A percentile compares a stretch with the other conserved stretches of the same genome.
These are phyloP conservation scores for Oldenlandia corymbosa DNA, from an alignment of 257 asterid species.

Conservation along the genomic window DNA sequence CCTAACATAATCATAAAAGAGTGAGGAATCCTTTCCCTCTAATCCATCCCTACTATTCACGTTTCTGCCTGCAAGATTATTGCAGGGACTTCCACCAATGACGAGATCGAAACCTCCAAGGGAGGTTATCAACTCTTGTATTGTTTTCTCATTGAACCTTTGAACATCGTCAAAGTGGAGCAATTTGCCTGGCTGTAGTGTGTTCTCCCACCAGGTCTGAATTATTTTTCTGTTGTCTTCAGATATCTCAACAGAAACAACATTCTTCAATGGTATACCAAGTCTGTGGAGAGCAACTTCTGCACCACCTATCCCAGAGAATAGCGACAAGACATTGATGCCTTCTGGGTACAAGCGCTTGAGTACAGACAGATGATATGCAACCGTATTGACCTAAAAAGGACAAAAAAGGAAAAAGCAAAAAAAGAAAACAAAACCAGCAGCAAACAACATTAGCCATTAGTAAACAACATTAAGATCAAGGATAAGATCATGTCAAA, in stretches of 20 bases:
- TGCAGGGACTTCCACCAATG: constrained; percentile 83
- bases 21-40: constrained; percentile 58
- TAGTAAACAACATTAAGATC: no score
- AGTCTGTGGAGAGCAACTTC: constrained; percentile 90
- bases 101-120: constrained; percentile 35
- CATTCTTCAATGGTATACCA: constrained; percentile 55
- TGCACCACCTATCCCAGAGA: constrained; percentile 95
- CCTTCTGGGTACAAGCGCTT: constrained; percentile 64
- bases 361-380: constrained; percentile 73
- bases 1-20: constrained; percentile 57
- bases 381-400: constrained; percentile 78
- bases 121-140: constrained; percentile 27
- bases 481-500: no score
- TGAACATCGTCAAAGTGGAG: constrained; percentile 56
- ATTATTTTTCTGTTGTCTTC: constrained; percentile 66
- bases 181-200: constrained; percentile 53
- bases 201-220: constrained; percentile 90
- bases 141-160: constrained; percentile 23
- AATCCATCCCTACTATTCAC: constrained; percentile 70
- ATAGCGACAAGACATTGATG: constrained; percentile 61
- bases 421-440: no score
- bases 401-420: neutral
- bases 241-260: constrained; percentile 65
- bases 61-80: constrained; percentile 70
- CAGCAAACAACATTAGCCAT: no score